Evolutionary conservation across 768 basidiomycete genomes (phyloP), one percentile per base, ranked within the genome.

Genomic region (Phaeotremella skinneri): DNA sequence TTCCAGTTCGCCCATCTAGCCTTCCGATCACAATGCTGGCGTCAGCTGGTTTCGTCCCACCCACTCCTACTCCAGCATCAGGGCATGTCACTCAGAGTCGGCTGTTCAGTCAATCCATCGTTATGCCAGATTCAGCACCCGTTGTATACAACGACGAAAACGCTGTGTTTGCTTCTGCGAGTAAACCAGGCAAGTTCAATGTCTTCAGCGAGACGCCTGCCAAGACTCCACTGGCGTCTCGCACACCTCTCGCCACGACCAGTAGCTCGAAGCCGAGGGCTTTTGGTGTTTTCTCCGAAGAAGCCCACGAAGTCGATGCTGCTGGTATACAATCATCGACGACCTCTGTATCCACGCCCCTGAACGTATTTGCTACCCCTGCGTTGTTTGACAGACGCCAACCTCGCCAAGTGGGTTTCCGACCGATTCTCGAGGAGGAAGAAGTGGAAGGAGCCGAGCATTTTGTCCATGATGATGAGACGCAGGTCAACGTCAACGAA

Each of bases 401-500:
- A 2, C 5, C 26, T 23, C 27, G 60, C 17, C 50, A 26, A n/a
- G 37, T 58, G 21, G 37, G 34, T 1, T 54, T 59, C 37, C 34
- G 49, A 20, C 57, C 56, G 11, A 63, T 72, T 29, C n/a, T 32
- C 6, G 64, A 66, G 31, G 64, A 59, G 23, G 43, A 43, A 13
- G 64, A 62, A 54, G 49, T 11, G 47, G 51, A 56, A 14, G 45
- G 29, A 16, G 49, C 56, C 9, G 61, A 62, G 5, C 32, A 45
- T 13, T 6, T 52, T 5, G 34, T 53, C 23, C 64, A 62, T 4
- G 37, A 39, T n/a, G 61, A 63, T 87, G 27, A 80, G 87, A 51
- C 87, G 86, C 86, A 88, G 42, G 49, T 23, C 27, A 21, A 26
- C 32, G 45, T 29, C 55, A 56, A 27, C 43, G 43, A 13, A 13